Conservation (phyloP, 1,284 basidiomycete genomes). For the Ganoderma boninense region DNA sequence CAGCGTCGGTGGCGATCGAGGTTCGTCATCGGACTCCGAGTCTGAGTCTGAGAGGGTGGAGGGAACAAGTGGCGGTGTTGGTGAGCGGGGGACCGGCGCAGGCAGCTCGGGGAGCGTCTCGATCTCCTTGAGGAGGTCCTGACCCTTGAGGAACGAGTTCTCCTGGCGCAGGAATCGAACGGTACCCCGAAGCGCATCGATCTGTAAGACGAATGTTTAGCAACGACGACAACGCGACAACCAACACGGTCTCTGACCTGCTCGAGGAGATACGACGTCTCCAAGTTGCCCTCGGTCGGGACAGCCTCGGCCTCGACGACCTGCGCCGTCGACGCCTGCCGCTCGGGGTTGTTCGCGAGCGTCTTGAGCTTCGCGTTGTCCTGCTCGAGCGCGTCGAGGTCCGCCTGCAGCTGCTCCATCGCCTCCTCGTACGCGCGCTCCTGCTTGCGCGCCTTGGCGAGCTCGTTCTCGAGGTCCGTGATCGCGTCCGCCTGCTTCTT, state of each 20-base stretch:
- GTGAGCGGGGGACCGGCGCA: constrained; percentile 51
- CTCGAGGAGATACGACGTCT: constrained; percentile 86
- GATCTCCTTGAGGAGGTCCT: constrained; percentile 87
- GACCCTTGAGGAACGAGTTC: constrained; percentile 91
- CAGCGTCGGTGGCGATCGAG: constrained; percentile 56
- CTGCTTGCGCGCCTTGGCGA: constrained; percentile 85
- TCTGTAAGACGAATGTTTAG: constrained; percentile 51
- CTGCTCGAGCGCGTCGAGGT: constrained; percentile 87
- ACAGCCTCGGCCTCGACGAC: constrained; percentile 66
- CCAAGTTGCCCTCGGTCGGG: constrained; percentile 78
- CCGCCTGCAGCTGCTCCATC: constrained; percentile 91
- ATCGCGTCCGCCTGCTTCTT: constrained; percentile 91
- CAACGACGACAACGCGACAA: constrained; percentile 19
- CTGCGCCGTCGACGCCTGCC: constrained; percentile 61
- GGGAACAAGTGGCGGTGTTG: constrained; percentile 69
- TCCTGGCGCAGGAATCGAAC: constrained; percentile 91
- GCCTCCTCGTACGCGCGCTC: constrained; percentile 92
- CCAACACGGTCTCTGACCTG: constrained; percentile 58
- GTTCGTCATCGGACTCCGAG: constrained; percentile 58
- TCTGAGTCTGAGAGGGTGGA: constrained; percentile 71
- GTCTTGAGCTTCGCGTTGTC: constrained; percentile 87
- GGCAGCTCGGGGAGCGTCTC: constrained; percentile 74
- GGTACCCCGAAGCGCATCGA: constrained; percentile 90
- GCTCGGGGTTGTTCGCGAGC: constrained; percentile 66
- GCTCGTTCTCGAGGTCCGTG: constrained; percentile 80